Conservation (phyloP, 2,329 filamentous ascomycete species). For the Alternaria panax region DNA sequence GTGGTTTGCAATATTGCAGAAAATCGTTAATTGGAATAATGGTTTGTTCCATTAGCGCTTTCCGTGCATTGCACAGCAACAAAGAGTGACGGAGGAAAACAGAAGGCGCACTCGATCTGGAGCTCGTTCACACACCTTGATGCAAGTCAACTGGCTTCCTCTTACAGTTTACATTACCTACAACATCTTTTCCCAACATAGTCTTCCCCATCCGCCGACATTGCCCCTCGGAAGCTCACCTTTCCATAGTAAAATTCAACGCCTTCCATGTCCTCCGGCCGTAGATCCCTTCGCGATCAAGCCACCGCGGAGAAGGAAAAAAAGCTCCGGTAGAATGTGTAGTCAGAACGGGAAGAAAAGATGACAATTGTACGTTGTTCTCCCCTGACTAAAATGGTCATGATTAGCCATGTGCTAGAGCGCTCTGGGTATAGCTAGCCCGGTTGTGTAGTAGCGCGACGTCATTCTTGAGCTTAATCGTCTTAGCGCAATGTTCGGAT, state of each 20-base stretch:
- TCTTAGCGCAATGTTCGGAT: conserved; percentile 3
- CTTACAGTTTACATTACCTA: background rate
- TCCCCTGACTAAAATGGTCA: conserved; percentile 2
- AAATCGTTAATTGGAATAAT: background rate
- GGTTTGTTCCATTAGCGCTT: background rate
- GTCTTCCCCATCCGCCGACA: background rate
- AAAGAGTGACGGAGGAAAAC: background rate
- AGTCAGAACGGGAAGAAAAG: background rate
- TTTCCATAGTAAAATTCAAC: background rate
- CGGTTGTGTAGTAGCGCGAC: background rate
- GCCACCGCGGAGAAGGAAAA: background rate
- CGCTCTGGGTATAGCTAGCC: background rate
- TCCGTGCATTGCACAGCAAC: background rate
- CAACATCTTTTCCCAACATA: background rate
- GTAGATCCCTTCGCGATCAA: background rate
- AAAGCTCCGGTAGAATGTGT: background rate
- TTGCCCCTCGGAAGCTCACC: background rate
- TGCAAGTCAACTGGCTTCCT: background rate
- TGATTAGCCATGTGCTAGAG: background rate
- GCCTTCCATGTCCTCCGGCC: background rate
- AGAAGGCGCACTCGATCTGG: background rate
- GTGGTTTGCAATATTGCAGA: background rate
- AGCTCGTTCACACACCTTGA: background rate
- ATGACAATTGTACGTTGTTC: conserved; percentile 2
- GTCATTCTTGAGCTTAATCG: conserved; percentile 7